Evolutionary conservation across 2,329 filamentous ascomycete genomes (phyloP).

Genomic region (Thielaviopsis ethacetica): DNA sequence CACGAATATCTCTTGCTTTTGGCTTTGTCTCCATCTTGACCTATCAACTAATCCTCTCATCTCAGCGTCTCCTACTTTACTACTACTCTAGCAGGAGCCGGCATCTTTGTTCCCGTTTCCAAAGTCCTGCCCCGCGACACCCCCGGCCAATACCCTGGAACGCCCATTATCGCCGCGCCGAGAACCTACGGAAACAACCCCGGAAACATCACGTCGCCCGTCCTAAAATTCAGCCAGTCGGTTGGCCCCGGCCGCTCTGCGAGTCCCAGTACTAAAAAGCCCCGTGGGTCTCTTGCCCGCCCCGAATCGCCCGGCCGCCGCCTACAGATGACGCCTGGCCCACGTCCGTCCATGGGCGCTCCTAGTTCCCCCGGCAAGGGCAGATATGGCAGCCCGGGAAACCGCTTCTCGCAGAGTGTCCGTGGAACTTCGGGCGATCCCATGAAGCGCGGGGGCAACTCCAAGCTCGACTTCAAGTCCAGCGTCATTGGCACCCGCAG

Average conservation of each 20-base stretch:
- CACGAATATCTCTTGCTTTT: too few relatives aligned
- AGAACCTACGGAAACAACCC: conserved; percentile 40
- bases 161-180: conserved; percentile 42
- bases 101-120: conserved; percentile 81
- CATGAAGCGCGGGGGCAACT: conserved; percentile 34
- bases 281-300: conserved; percentile 64
- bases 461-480: conserved; percentile 27
- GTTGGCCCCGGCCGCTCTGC: conserved; percentile 57
- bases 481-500: conserved; percentile 40
- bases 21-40: not conserved
- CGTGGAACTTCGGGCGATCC: conserved; percentile 45
- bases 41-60: not conserved
- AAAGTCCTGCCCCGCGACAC: conserved; percentile 58
- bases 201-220: conserved; percentile 46
- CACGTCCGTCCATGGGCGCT: conserved; percentile 39
- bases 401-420: conserved; percentile 43
- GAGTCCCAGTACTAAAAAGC: conserved; percentile 48
- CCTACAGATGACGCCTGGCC: conserved; percentile 43
- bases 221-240: conserved; percentile 75
- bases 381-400: conserved; percentile 41
- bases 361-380: conserved; percentile 26
- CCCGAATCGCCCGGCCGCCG: conserved; percentile 74
- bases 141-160: conserved; percentile 42
- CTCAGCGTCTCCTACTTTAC: conserved; percentile 59
- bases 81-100: conserved; percentile 61